phyloP scores from a whole-genome alignment of 805 yeast species.

The Hanseniaspora vineae region DNA sequence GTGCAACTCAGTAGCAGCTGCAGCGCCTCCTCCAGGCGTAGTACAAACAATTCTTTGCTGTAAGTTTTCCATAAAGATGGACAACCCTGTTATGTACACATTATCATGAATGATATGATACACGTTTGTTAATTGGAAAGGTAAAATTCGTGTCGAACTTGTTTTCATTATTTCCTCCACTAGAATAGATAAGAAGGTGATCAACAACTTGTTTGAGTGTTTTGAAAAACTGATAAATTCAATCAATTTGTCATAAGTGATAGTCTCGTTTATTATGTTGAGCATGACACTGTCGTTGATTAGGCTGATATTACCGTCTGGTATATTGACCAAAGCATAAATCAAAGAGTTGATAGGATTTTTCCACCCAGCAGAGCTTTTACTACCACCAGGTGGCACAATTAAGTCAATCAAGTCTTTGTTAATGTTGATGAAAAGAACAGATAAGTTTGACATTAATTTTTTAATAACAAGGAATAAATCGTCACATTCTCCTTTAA shows the following conservation, averaged over 20 bases:
- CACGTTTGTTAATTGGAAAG: conserved; percentile 12
- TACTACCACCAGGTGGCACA: conserved; percentile 1
- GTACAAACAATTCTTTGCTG: not conserved
- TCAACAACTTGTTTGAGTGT: conserved; percentile 10
- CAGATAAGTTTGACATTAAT: conserved; percentile 23
- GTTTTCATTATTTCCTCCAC: conserved; percentile 23
- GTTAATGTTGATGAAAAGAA: conserved; percentile 18
- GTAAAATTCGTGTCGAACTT: conserved; percentile 12
- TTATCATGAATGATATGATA: conserved; percentile 22
- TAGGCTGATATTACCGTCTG: conserved; percentile 13
- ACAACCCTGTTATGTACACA: conserved; percentile 21
- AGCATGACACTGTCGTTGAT: no score
- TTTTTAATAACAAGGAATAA: conserved; percentile 13
- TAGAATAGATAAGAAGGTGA: conserved; percentile 20
- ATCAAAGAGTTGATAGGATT: conserved; percentile 22
- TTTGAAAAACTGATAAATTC: conserved; percentile 12
- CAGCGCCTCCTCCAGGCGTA: not conserved
- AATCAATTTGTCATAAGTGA: conserved; percentile 16
- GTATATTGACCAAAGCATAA: conserved; percentile 7
- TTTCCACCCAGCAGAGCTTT: conserved; percentile 15
- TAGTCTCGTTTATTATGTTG: conserved; percentile 4
- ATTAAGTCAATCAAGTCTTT: conserved; percentile 7
- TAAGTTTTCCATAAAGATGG: conserved; percentile 6
- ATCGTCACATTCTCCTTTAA: not conserved
- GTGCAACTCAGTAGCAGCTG: conserved; percentile 9